Conservation (phyloP, 805 yeast species). For the Ogataea nakhonphanomensis region DNA sequence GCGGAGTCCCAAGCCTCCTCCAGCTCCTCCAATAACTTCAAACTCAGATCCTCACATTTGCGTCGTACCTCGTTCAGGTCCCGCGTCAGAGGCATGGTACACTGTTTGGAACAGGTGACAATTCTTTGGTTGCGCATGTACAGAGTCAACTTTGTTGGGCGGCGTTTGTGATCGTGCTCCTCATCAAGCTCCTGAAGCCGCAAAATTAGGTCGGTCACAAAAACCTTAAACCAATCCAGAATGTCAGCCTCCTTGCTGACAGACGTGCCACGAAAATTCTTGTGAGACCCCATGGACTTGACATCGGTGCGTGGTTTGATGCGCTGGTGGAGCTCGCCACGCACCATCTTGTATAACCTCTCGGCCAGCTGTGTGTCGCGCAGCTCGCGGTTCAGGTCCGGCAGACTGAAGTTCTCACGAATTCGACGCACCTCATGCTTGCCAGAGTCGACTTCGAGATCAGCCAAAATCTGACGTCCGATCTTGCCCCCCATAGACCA, state of each 20-base stretch:
- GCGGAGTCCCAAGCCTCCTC: slow-evolving; percentile 26
- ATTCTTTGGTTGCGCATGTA: slow-evolving; percentile 30
- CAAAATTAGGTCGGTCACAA: slow-evolving; percentile 71
- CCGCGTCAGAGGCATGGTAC: slow-evolving; percentile 35
- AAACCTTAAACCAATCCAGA: slow-evolving; percentile 76
- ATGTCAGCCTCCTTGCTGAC: slow-evolving; percentile 56
- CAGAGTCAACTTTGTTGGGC: slow-evolving; percentile 57
- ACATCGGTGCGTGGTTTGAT: slow-evolving; percentile 57
- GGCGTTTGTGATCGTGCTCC: slow-evolving; percentile 41
- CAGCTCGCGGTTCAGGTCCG: slow-evolving; percentile 33
- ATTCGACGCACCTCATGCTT: slow-evolving; percentile 42
- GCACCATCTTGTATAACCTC: slow-evolving; percentile 55
- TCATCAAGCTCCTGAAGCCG: slow-evolving; percentile 73
- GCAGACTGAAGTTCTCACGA: slow-evolving; percentile 43
- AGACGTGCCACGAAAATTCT: slow-evolving; percentile 62
- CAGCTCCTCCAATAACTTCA: slow-evolving; percentile 22
- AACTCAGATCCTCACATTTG: slow-evolving; percentile 21
- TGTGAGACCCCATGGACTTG: slow-evolving; percentile 86
- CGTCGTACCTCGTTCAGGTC: slow-evolving; percentile 37
- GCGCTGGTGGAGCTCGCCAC: slow-evolving; percentile 59
- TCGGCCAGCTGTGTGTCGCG: slow-evolving; percentile 48
- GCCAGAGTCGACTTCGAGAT: slow-evolving; percentile 46
- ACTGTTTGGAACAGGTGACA: slow-evolving; percentile 39
- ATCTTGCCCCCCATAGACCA: slow-evolving; percentile 91
- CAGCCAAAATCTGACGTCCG: slow-evolving; percentile 57